These are phyloP conservation scores for Diddensiella transvaalensis DNA, from an alignment of 805 yeast species.

Conservation along the genomic window DNA sequence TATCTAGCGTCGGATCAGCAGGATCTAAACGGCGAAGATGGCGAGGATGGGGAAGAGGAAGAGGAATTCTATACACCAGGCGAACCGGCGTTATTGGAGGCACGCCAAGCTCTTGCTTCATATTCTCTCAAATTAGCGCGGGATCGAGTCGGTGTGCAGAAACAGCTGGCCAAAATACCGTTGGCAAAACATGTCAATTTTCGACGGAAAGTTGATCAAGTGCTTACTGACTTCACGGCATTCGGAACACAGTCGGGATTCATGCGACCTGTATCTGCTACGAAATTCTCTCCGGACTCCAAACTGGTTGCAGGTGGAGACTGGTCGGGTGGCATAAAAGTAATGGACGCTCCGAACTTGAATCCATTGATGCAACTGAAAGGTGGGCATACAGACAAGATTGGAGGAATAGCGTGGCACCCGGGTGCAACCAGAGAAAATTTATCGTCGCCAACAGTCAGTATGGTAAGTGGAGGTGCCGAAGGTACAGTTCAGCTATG, in stretches of 20 bases:
- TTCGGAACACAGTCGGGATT: slow-evolving; percentile 70
- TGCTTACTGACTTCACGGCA: slow-evolving; percentile 40
- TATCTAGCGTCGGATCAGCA: slow-evolving; percentile 12
- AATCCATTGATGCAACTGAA: slow-evolving; percentile 26
- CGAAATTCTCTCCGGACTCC: slow-evolving; percentile 43
- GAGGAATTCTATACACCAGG: slow-evolving; percentile 90
- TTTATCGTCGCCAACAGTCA: slow-evolving; percentile 15
- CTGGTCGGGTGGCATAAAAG: slow-evolving; percentile 73
- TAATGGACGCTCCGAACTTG: slow-evolving; percentile 44
- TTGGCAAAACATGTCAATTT: slow-evolving; percentile 42
- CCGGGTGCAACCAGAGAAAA: slow-evolving; percentile 28
- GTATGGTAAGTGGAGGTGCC: slow-evolving; percentile 44
- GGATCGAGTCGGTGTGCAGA: slow-evolving; percentile 39
- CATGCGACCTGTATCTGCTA: slow-evolving; percentile 62
- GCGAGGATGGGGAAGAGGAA: slow-evolving; percentile 50
- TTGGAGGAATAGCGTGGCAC: slow-evolving; percentile 69
- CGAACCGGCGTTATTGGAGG: slow-evolving; percentile 44
- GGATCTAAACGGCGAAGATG: slow-evolving; percentile 22
- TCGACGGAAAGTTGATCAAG: slow-evolving; percentile 42
- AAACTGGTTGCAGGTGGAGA: slow-evolving; percentile 59
- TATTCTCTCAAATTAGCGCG: slow-evolving; percentile 49
- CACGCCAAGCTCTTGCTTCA: slow-evolving; percentile 50
- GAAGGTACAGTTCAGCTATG: slow-evolving; percentile 42
- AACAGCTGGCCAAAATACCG: slow-evolving; percentile 34
- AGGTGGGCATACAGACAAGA: slow-evolving; percentile 59